Percentiles rank a stretch among this genome's conserved stretches.
Evolutionary conservation across 768 basidiomycete genomes (phyloP).

Genomic region (Trametes gibbosa): DNA sequence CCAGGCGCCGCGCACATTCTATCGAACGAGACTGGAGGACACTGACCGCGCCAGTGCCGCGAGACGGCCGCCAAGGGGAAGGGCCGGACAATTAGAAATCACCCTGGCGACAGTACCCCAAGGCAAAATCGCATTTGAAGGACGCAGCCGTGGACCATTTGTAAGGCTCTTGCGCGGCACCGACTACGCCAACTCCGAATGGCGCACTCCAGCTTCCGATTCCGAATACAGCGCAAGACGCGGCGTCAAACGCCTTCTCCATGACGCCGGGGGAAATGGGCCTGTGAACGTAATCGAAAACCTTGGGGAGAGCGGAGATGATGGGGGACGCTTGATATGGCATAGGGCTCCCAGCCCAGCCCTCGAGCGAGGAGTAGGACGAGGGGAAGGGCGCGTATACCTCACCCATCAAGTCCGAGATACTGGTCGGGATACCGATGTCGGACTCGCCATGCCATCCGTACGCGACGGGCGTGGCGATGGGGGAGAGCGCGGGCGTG

Average conservation of each 20-base stretch:
- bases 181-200: constrained; percentile 2
- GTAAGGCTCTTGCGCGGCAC: constrained; percentile 3
- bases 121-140: constrained; percentile 10
- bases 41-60: constrained; percentile 8
- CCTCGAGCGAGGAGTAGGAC: constrained; percentile 29
- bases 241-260: constrained; percentile 28
- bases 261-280: constrained; percentile 20
- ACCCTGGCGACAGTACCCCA: constrained; percentile 21
- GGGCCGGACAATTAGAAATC: constrained; percentile 15
- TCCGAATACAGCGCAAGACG: constrained; percentile 17
- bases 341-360: constrained; percentile 26
- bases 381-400: constrained; percentile 16
- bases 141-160: not conserved
- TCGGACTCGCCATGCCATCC: constrained; percentile 11
- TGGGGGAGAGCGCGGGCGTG: constrained; percentile 16
- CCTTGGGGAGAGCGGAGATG: not conserved
- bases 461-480: constrained; percentile 4
- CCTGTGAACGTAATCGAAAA: constrained; percentile 13
- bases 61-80: not conserved
- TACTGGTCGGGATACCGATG: constrained; percentile 4
- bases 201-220: constrained; percentile 11
- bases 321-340: constrained; percentile 19
- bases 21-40: constrained; percentile 8
- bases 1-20: constrained; percentile 3
- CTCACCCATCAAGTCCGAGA: constrained; percentile 12